A percentile compares a stretch with the other conserved stretches of the same genome.
Conservation (phyloP, 345 rosid genomes). For the Cardamine occulta region DNA sequence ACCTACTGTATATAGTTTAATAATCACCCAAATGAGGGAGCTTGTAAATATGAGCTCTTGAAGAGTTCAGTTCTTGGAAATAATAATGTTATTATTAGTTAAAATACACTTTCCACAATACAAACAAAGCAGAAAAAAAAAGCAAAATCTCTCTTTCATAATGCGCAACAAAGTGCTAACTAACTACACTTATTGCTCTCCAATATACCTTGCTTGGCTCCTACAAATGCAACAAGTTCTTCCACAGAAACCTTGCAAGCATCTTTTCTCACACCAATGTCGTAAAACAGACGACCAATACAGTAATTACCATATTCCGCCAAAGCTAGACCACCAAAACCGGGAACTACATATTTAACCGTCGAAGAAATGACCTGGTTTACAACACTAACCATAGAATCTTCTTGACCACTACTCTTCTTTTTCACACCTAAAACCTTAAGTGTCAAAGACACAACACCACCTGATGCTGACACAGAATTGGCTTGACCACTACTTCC, state of each 20-base stretch:
- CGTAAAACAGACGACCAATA: conserved; percentile 51
- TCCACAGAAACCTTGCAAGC: conserved; percentile 47
- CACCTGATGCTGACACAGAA: conserved; percentile 50
- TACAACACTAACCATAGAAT: conserved; percentile 20
- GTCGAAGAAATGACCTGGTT: conserved; percentile 48
- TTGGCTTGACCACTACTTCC: conserved; percentile 78
- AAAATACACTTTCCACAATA: conserved; percentile 3
- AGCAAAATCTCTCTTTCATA: conserved; percentile 6
- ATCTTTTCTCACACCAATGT: conserved; percentile 70
- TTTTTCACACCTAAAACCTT: conserved; percentile 25
- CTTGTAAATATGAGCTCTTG: not conserved
- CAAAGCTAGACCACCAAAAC: conserved; percentile 61
- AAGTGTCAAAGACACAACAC: conserved; percentile 38
- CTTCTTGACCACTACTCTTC: conserved; percentile 35
- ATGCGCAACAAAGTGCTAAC: not conserved
- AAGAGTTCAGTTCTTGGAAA: not conserved
- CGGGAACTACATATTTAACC: conserved; percentile 54
- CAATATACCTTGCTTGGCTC: not conserved
- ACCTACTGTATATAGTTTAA: no score
- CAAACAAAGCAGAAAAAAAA: conserved; percentile 14
- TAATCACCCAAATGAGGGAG: not conserved
- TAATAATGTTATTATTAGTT: not conserved
- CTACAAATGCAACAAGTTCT: conserved; percentile 28
- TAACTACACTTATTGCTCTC: not conserved
- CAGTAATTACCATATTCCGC: conserved; percentile 44